Conservation (phyloP, 148 eudicot species). For the Camellia granthamiana region DNA sequence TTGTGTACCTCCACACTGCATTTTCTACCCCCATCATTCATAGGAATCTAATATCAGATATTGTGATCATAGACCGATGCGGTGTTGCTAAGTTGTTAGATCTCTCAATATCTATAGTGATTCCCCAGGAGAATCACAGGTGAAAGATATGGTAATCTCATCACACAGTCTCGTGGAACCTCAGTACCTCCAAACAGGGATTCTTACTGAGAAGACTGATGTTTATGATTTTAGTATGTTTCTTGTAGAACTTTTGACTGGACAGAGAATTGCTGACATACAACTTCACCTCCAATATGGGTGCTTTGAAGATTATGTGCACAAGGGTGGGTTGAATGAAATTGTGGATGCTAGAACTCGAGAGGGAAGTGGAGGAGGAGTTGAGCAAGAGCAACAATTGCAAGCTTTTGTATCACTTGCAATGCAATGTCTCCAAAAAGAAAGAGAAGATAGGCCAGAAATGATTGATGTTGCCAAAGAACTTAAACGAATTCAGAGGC, state of each 20-base stretch:
- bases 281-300: background rate
- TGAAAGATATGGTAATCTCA: background rate
- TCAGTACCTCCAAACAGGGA: background rate
- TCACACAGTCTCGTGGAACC: background rate
- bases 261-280: background rate
- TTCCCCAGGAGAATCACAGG: constrained; percentile 19
- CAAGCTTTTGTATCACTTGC: too few species aligned
- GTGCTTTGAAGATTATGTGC: background rate
- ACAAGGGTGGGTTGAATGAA: background rate
- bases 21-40: constrained; percentile 21
- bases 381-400: too few species aligned
- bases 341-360: background rate
- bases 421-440: too few species aligned
- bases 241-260: constrained; percentile 13
- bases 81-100: constrained; percentile 16
- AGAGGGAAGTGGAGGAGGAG: too few species aligned
- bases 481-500: too few species aligned
- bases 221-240: constrained; percentile 19
- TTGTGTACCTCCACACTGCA: constrained; percentile 22
- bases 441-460: too few species aligned
- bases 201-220: constrained; percentile 17
- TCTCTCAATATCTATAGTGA: constrained; percentile 16
- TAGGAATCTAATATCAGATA: constrained; percentile 1
- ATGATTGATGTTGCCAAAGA: too few species aligned
- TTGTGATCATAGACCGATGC: constrained; percentile 11